A percentile compares a stretch with the other conserved stretches of the same genome.
Evolutionary conservation across 768 basidiomycete genomes (phyloP).

Genomic region (Tulasnella sp.): DNA sequence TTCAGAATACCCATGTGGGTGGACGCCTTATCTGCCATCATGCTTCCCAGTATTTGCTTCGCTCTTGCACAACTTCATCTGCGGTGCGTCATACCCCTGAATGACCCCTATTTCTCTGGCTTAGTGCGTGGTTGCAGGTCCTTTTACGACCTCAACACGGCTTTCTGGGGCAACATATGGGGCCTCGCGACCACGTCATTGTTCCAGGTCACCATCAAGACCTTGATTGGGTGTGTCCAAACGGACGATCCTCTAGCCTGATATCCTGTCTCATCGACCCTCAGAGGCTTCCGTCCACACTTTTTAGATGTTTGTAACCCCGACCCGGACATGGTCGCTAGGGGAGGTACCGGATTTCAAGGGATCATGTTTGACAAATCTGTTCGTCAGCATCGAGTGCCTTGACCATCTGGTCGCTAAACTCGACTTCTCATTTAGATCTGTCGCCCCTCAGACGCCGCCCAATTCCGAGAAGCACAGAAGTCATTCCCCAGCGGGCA

Average conservation of each 20-base stretch:
- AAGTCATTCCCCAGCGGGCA: neutral
- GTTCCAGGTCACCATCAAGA: constrained; percentile 1
- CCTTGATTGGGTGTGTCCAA: neutral
- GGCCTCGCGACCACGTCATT: neutral
- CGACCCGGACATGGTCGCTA: neutral
- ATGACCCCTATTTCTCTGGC: neutral
- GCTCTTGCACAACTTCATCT: neutral
- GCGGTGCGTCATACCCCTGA: neutral
- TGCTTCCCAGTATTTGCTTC: neutral
- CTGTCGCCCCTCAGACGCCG: neutral
- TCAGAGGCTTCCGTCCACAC: neutral
- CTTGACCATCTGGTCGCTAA: neutral
- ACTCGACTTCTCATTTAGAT: neutral
- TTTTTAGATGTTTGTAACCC: neutral
- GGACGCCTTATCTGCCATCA: neutral
- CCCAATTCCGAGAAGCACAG: neutral
- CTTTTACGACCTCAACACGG: neutral
- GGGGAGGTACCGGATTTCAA: neutral
- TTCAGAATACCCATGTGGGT: neutral
- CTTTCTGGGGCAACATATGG: neutral
- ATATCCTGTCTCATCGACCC: neutral
- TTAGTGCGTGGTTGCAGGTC: neutral
- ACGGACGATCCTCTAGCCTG: neutral
- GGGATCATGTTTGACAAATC: neutral
- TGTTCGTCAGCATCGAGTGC: neutral